Conservation (phyloP, 2,329 filamentous ascomycete genomes). For the Aplosporella prunicola region DNA sequence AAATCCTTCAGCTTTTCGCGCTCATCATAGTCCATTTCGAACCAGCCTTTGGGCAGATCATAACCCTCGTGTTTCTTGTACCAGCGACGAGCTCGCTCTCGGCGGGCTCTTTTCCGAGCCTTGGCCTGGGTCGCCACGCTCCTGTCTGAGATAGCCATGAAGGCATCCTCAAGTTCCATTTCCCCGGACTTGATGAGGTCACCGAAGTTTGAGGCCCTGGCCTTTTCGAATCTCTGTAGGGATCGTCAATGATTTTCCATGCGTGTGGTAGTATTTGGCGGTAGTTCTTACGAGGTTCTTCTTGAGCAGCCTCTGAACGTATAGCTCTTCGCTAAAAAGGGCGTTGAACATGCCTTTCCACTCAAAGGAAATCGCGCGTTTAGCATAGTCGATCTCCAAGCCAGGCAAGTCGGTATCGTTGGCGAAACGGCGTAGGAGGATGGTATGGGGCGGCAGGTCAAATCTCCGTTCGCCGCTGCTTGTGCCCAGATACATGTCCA, state of each 20-base stretch:
- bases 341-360: conserved; percentile 22
- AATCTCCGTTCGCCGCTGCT: conserved; percentile 14
- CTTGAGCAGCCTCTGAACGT: conserved; percentile 1
- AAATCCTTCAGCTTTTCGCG: conserved; percentile 3
- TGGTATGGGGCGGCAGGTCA: conserved; percentile 25
- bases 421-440: conserved; percentile 20
- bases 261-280: no score
- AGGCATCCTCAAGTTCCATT: no score
- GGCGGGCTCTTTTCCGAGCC: no score
- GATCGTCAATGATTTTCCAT: no score
- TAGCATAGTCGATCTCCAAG: conserved; percentile 15
- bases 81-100: conserved; percentile 1
- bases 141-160: no score
- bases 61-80: conserved; percentile 5
- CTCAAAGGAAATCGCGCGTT: conserved; percentile 18
- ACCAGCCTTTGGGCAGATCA: not conserved
- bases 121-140: no score
- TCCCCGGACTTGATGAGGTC: no score
- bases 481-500: conserved; percentile 2
- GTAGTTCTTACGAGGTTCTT: no score
- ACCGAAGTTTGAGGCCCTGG: no score
- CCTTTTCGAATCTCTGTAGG: no score
- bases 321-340: conserved; percentile 23
- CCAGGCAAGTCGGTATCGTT: conserved; percentile 24
- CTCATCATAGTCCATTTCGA: conserved; percentile 2